These are phyloP conservation scores for Zea luxurians DNA, from an alignment of 176 grass and related monocot species.

Conservation along the genomic window DNA sequence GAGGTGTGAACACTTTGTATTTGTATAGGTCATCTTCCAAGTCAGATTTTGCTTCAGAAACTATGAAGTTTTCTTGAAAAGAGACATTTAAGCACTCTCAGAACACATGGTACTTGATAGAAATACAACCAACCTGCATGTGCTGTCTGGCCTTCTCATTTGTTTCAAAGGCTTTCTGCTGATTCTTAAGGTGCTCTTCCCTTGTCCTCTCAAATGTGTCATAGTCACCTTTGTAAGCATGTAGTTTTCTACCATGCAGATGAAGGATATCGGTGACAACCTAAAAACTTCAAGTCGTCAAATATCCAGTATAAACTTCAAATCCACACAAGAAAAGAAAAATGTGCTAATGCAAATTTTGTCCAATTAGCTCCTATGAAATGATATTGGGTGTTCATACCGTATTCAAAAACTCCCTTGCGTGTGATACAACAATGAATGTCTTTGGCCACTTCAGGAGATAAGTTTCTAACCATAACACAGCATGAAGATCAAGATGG, in stretches of 20 bases:
- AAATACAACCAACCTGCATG: slow-evolving; percentile 74
- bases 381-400: slow-evolving; percentile 42
- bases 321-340: background rate
- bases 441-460: slow-evolving; percentile 98
- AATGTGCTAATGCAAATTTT: slow-evolving; percentile 1
- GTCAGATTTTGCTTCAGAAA: background rate
- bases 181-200: slow-evolving; percentile 87
- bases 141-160: slow-evolving; percentile 81
- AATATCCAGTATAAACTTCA: slow-evolving; percentile 36
- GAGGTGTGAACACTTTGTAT: background rate
- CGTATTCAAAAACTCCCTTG: slow-evolving; percentile 95
- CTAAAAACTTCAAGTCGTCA: slow-evolving; percentile 42
- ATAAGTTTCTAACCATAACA: slow-evolving; percentile 88
- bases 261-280: slow-evolving; percentile 96
- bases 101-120: slow-evolving; percentile 18
- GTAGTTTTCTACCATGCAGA: slow-evolving; percentile 77
- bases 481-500: slow-evolving; percentile 98
- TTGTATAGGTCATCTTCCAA: background rate
- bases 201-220: slow-evolving; percentile 93
- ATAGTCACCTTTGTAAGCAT: slow-evolving; percentile 96
- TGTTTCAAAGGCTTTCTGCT: slow-evolving; percentile 87
- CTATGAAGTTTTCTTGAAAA: background rate
- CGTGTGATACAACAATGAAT: slow-evolving; percentile 95
- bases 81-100: background rate
- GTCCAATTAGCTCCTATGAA: slow-evolving; percentile 24